Base-by-base conservation (phyloP, 805 yeast genomes). In the Yueomyces sp. region DNA sequence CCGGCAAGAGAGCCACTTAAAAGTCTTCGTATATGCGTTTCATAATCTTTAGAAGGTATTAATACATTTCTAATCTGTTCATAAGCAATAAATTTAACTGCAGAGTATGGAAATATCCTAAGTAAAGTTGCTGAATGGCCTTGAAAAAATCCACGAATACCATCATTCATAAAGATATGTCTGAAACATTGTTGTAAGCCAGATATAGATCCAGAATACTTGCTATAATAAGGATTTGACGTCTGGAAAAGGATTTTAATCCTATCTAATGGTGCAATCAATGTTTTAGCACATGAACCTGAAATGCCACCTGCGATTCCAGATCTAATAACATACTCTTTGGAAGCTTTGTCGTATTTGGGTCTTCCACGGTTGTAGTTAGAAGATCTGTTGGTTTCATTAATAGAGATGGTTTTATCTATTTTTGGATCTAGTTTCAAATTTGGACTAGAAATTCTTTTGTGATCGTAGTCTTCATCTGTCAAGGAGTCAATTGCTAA, bases 291-390 rank as follows among this genome's bases (percentile, higher is more conserved):
- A n/a, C 92, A 85, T 43, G 87, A 78, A 1, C 98, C 98, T 0
- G 97, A 96, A 3, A 85, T 53, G 2, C 98, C 98, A 26, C 98
- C 98, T 0, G 98, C 94, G 1, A 87, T 50, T 0, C 95, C 98
- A 26, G 94, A 81, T 48, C 86, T 72, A 36, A 85, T 47, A 19
- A 92, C 78, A 62, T 90, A 92, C 46, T 84, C 90, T 30, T 80
- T 49, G 4, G 86, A 78, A 42, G 75, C 81, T 52, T 81, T 85
- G 5, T 34, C 26, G n/a, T 34, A 34, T 34, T 31, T 31, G 11
- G 37, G 37, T 11, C n/a, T n/a, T 7, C 26, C 9, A 30, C 33
- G 19, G 19, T 19, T 19, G 19, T 19, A 19, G 19, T 19, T 19
- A 19, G 19, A 19, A 19, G 19, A 19, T 19, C 19, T 19, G 19